Evolutionary conservation across 805 yeast genomes (phyloP), one percentile per base, ranked within the genome.

Genomic region (Cyberlindnera mrakii): DNA sequence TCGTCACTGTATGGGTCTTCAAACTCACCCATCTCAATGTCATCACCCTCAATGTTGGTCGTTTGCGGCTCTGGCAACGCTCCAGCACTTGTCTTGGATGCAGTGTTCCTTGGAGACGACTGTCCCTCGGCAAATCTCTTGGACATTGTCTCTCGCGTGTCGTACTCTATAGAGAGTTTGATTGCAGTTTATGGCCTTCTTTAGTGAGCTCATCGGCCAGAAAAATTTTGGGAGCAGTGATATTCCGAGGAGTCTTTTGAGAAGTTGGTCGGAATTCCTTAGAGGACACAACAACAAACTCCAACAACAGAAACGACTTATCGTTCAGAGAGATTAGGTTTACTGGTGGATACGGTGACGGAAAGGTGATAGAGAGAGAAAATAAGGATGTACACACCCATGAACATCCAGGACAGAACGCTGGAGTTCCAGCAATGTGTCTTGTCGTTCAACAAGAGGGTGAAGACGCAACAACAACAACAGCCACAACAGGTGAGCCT

Each of bases 391-490:
- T 49, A 43, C 25, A 17, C 41, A 8, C 18, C 44, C 14, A 41
- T 54, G 55, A 57, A 64, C 43, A 64, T 71, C 39, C 91, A 85
- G 59, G 95, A 91, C 65, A 73, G 99, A 52, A 91, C 98, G 8
- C 72, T 78, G 48, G 98, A 91, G 71, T 91, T 91, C 68, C 91
- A 89, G 53, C 90, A 89, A 58, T 88, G 96, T 59, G 96, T 91
- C 27, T 66, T 79, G 37, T 78, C 90, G 3, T 82, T 82, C 62
- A 80, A 82, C 58, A 78, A 78, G 53, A 75, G 78, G 42, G 71
- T 77, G 54, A 71, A 76, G 48, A 51, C 49, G 49, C 43, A 40
- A 33, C 45, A 43, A 32, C 37, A 39, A 46, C 36, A 11, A 45
- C 55, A 50, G 42, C 51, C 33, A 10, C 44, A 44, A 39, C 41